These are phyloP conservation scores for Scheffersomyces quercinus DNA, from an alignment of 1,139 yeast genomes.

Conservation along the genomic window DNA sequence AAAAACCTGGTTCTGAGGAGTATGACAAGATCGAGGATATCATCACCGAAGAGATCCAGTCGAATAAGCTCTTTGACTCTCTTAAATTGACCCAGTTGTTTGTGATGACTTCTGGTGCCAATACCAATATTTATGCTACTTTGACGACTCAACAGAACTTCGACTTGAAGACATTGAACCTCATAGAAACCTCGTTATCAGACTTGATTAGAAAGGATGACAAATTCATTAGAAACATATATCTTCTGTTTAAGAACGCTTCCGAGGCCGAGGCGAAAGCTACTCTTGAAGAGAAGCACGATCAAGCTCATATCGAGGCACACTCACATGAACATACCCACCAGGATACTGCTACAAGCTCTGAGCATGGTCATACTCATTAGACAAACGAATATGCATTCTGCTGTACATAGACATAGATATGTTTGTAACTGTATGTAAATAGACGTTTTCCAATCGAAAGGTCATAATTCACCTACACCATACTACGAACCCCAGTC, in stretches of 20 bases:
- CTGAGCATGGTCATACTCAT: no score
- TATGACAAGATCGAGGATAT: conserved; percentile 28
- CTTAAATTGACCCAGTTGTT: conserved; percentile 48
- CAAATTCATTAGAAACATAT: conserved; percentile 37
- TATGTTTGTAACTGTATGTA: no score
- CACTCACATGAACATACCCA: no score
- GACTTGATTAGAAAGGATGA: conserved; percentile 27
- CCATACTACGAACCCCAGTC: no score
- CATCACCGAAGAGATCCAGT: conserved; percentile 20
- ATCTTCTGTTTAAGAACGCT: conserved; percentile 18
- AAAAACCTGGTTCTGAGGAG: conserved; percentile 28
- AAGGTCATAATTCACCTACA: no score
- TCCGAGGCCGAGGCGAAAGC: not conserved
- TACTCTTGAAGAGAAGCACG: not conserved
- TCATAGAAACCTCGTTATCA: conserved; percentile 26
- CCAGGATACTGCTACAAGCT: no score
- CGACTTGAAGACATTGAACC: conserved; percentile 27
- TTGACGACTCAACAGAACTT: conserved; percentile 18
- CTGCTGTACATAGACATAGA: no score
- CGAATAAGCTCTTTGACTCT: conserved; percentile 13
- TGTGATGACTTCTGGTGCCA: conserved; percentile 74
- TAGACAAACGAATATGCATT: no score
- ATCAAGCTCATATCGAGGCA: not conserved
- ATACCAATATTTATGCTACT: conserved; percentile 40
- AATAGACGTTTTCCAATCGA: no score